Evolutionary conservation across 805 yeast genomes (phyloP), one percentile per base, ranked within the genome.

Genomic region (Schwanniomyces pseudopolymorphus): DNA sequence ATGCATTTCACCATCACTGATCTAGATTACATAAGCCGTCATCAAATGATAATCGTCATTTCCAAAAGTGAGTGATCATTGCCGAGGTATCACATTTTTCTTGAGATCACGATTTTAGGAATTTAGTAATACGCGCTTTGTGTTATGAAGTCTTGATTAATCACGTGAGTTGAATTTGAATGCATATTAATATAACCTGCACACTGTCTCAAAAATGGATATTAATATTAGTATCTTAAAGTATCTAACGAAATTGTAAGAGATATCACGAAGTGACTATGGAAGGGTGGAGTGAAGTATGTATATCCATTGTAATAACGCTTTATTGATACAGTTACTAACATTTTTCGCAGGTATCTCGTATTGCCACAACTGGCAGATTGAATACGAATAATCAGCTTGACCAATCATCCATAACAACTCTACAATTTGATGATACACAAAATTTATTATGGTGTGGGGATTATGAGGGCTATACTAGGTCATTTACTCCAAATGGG

Each of bases 361-460:
- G 66, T 25, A 59, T 64, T 42, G 57, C 58, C 16, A 58, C 63
- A 5, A 22, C 49, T 11, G 36, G 36, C 14, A 31, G 22, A 14
- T 17, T n/a, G 40, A 25, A 42, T 24, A 20, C 55, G 11, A 39
- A 50, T 11, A 50, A 57, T 13, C 40, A 39, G 13, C 31, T 37
- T 33, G 51, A 48, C 45, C 42, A 42, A 47, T 43, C 42, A 22
- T 54, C 36, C 48, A 56, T 70, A 37, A 48, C 72, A 10, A 40
- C 73, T 6, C 49, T 70, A 13, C 51, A 49, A 43, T 90, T 90
- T 62, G 97, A 91, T 66, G 76, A 75, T 31, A 67, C 77, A n/a
- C 79, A 83, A 48, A 94, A 91, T 55, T 69, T 94, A 39, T 60
- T 91, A 1, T 92, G 98, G 98, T 75, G 84, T 1, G 96, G 96